Evolutionary conservation across 2,329 filamentous ascomycete genomes (phyloP).

Genomic region (Neurospora crassa): DNA sequence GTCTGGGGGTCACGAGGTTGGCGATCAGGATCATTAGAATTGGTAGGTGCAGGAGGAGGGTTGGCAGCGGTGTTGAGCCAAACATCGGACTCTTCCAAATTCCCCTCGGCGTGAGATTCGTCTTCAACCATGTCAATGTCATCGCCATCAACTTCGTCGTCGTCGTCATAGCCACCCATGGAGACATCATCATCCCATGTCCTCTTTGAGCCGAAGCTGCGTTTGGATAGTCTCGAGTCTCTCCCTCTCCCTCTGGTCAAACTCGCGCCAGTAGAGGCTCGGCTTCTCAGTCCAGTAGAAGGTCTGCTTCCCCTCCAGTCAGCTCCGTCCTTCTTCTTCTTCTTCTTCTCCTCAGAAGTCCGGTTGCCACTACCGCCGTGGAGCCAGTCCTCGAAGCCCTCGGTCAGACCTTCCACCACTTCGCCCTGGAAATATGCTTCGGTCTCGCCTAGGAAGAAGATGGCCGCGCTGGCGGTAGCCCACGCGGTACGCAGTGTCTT

Average conservation of each 20-base stretch:
- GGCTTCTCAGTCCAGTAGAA: background rate
- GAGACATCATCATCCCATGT: background rate
- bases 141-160: constrained; percentile 22
- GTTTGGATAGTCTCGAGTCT: background rate
- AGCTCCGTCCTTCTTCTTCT: background rate
- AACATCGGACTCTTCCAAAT: constrained; percentile 30
- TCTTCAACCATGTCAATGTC: constrained; percentile 27
- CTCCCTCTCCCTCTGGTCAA: constrained; percentile 7
- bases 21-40: constrained; percentile 15
- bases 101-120: constrained; percentile 22
- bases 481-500: constrained; percentile 71
- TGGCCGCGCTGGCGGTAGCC: constrained; percentile 78
- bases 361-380: constrained; percentile 26
- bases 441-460: constrained; percentile 83
- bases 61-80: constrained; percentile 27
- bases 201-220: background rate
- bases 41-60: constrained; percentile 5
- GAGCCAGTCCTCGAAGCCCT: constrained; percentile 70
- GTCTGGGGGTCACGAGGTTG: constrained; percentile 70
- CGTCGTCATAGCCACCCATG: background rate
- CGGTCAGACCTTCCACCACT: constrained; percentile 73
- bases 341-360: constrained; percentile 8
- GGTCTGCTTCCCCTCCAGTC: constrained; percentile 5
- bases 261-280: background rate
- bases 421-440: constrained; percentile 86